Conservation (phyloP, 2,329 filamentous ascomycete species). For the Hypocrella siamensis region DNA sequence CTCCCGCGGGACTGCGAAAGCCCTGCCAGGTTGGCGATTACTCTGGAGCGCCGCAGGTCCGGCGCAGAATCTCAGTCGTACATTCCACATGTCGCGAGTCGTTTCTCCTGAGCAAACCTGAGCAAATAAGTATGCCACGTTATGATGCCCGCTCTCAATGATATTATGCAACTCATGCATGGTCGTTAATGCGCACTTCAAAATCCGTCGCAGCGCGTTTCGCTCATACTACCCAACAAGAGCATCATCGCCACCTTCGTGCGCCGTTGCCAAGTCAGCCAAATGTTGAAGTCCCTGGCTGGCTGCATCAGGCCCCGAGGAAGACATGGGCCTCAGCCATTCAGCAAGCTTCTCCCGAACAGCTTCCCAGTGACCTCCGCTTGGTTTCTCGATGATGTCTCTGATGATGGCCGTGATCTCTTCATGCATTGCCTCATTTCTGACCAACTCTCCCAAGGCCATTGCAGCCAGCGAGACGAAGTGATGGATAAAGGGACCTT, state of each 20-base stretch:
- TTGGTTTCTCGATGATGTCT: conserved; percentile 38
- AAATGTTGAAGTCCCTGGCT: conserved; percentile 44
- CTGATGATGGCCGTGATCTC: conserved; percentile 40
- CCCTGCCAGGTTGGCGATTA: no score
- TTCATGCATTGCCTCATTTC: conserved; percentile 36
- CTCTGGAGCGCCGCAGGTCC: no score
- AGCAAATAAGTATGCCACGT: no score
- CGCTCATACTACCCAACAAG: no score
- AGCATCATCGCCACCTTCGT: conserved; percentile 11
- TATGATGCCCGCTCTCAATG: no score
- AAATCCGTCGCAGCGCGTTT: no score
- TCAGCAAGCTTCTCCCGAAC: conserved; percentile 29
- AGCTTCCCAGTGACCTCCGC: conserved; percentile 39
- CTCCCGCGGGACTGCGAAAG: no score
- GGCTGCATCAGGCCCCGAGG: conserved; percentile 17
- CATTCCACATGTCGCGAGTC: no score
- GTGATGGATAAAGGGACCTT: conserved; percentile 52
- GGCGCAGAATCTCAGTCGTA: no score
- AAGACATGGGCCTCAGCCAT: conserved; percentile 18
- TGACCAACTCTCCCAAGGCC: conserved; percentile 43
- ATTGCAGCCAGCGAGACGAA: conserved; percentile 44
- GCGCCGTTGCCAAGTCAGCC: conserved; percentile 38
- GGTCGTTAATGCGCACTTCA: no score
- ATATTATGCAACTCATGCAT: no score
- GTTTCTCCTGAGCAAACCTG: no score